Percentiles rank a stretch among this genome's conserved stretches.
These are phyloP conservation scores for Prosopis cineraria DNA, from an alignment of 306 rosid species.

Conservation along the genomic window DNA sequence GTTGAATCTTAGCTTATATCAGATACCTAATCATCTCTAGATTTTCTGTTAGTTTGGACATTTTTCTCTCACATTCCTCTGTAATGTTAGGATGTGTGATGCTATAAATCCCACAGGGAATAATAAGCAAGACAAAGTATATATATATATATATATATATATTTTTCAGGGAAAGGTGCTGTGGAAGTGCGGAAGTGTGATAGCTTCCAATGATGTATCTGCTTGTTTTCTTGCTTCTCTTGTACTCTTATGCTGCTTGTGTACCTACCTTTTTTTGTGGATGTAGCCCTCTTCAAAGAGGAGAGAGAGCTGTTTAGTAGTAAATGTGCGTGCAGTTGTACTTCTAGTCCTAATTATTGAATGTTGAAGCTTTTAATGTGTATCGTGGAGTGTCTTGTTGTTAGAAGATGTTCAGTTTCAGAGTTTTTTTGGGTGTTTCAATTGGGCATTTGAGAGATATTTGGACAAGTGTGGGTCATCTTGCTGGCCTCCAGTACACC, in stretches of 20 bases:
- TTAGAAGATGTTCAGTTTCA: too few species aligned
- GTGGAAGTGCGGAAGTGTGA: slow-evolving; percentile 48
- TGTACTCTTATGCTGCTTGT: neutral
- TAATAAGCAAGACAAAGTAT: too few species aligned
- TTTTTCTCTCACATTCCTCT: too few species aligned
- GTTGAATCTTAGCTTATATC: too few species aligned
- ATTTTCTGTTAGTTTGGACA: too few species aligned
- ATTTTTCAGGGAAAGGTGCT: slow-evolving; percentile 51
- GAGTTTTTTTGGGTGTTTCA: slow-evolving; percentile 72
- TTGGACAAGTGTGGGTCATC: slow-evolving; percentile 61
- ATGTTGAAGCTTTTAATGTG: too few species aligned
- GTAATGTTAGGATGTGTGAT: too few species aligned
- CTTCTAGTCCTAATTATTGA: slow-evolving; percentile 25
- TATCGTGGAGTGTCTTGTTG: too few species aligned
- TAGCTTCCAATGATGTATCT: slow-evolving; percentile 48
- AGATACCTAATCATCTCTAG: too few species aligned
- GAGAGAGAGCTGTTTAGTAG: slow-evolving; percentile 71
- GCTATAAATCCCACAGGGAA: too few species aligned
- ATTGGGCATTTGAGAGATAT: slow-evolving; percentile 58
- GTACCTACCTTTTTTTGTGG: slow-evolving; percentile 18
- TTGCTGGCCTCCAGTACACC: slow-evolving; percentile 88
- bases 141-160: too few species aligned
- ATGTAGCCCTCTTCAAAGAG: slow-evolving; percentile 83
- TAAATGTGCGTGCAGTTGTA: slow-evolving; percentile 29
- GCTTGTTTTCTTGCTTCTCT: slow-evolving; percentile 26